phyloP scores from a whole-genome alignment of 371 early-diverging fungal species.

The Rhizopus sp. region DNA sequence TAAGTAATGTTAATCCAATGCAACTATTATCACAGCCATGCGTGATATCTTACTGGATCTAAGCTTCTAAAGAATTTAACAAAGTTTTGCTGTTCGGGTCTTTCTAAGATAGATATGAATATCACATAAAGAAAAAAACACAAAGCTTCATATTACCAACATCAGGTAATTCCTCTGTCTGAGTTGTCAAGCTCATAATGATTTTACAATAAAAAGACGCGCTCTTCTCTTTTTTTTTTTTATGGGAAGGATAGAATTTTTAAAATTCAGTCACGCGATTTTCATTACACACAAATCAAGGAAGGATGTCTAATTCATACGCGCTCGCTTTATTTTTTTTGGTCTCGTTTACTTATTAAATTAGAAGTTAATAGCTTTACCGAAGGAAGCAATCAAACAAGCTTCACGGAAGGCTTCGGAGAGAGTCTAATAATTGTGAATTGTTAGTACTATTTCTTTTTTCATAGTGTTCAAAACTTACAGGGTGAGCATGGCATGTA shows the following conservation, averaged over 20 bases:
- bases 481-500: slow-evolving; percentile 97
- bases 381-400: slow-evolving; percentile 80
- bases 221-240: not conserved
- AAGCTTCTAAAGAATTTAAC: slow-evolving; percentile 34
- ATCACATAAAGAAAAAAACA: not conserved
- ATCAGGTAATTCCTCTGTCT: slow-evolving; percentile 27
- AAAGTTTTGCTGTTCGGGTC: slow-evolving; percentile 41
- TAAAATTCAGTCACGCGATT: not conserved
- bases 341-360: not conserved
- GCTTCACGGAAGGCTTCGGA: slow-evolving; percentile 99
- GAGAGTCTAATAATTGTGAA: slow-evolving; percentile 61
- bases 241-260: not conserved
- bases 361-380: slow-evolving; percentile 72
- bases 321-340: too few relatives aligned
- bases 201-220: not conserved
- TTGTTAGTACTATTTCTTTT: slow-evolving; percentile 6
- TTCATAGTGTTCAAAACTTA: slow-evolving; percentile 24
- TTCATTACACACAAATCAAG: too few relatives aligned
- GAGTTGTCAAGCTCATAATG: slow-evolving; percentile 4
- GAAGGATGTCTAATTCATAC: not conserved
- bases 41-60: slow-evolving; percentile 18
- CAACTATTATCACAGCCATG: not conserved
- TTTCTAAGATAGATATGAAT: slow-evolving; percentile 17
- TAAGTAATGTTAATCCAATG: slow-evolving; percentile 10
- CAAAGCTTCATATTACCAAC: slow-evolving; percentile 18